Evolutionary conservation across 2,329 filamentous ascomycete species (phyloP), one percentile per base, ranked within the genome.

Genomic region (Penicillium sp.): DNA sequence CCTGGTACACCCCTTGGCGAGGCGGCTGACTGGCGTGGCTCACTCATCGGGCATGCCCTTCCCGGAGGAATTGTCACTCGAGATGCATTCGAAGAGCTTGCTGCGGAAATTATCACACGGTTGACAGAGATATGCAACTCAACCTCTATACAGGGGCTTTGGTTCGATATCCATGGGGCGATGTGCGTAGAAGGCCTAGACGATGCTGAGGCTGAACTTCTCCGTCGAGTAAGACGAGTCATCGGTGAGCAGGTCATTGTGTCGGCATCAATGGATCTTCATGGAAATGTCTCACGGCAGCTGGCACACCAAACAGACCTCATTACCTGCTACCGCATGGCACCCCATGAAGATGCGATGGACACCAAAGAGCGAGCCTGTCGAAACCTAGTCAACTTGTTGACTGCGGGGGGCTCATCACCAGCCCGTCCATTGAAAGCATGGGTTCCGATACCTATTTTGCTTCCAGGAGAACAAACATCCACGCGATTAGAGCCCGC

Each of bases 161-260:
- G 77, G 77, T 77, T 78, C 47, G 78, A 80, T 52, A 80, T 81
- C 27, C 78, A 81, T 54, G 78, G 78, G 12, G 78, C 78, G 3
- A 80, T 81, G 77, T 76, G 73, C 39, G 78, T 80, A 1, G 74
- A 78, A 31, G 75, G 65, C 0, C 46, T 79, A 4, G 71, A 76
- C 32, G 78, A 81, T 55, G 64, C 62, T 1, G 78, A 81, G 50
- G 70, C 67, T 1, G 73, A 78, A 46, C 71, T 80, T 25, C 64
- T 80, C 18, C 60, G 62, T 10, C 73, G 76, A 0, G 70, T 78
- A 10, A 68, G 78, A 2, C 50, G 42, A 0, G 72, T 78, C 3
- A 69, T 79, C 18, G 78, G 78, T 0, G 61, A 70, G 0, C 58
- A 71, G 18, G 74, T 76, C 6, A 49, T 80, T 10, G 74, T 80